Conservation (phyloP, 352 stramenopile species). For the Phytophthora pseudosyringae region DNA sequence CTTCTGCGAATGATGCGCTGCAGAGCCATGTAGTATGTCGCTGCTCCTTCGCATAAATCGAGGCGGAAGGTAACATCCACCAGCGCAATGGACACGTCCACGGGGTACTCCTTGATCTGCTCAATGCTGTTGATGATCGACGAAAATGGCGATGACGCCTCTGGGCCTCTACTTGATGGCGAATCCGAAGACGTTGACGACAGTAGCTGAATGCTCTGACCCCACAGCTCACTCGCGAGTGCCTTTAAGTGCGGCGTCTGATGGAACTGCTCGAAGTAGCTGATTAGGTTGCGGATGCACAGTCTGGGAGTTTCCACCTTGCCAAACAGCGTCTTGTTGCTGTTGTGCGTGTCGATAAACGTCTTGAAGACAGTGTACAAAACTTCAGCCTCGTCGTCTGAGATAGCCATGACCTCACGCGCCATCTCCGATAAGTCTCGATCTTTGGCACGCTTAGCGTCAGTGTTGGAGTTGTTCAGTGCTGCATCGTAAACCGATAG, state of each 20-base stretch:
- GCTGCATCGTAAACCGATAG: slow-evolving; percentile 65
- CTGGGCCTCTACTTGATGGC: slow-evolving; percentile 21
- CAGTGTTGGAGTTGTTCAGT: slow-evolving; percentile 35
- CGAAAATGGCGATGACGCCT: slow-evolving; percentile 27
- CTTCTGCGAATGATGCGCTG: slow-evolving; percentile 73
- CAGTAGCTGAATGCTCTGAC: slow-evolving; percentile 56
- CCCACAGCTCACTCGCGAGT: slow-evolving; percentile 61
- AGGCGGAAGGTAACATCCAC: slow-evolving; percentile 69
- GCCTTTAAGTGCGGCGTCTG: slow-evolving; percentile 49
- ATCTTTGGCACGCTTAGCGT: slow-evolving; percentile 28
- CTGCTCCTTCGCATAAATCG: slow-evolving; percentile 61
- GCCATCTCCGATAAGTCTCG: slow-evolving; percentile 47
- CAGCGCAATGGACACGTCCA: slow-evolving; percentile 74
- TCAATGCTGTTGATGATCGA: slow-evolving; percentile 54
- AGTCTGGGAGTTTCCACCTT: slow-evolving; percentile 47
- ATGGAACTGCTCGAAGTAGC: slow-evolving; percentile 73
- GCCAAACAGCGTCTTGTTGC: slow-evolving; percentile 61
- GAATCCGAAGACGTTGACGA: slow-evolving; percentile 28
- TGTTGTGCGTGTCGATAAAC: slow-evolving; percentile 51
- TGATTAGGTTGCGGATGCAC: slow-evolving; percentile 68
- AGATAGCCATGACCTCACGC: slow-evolving; percentile 56
- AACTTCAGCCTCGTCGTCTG: slow-evolving; percentile 52
- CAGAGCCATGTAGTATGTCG: slow-evolving; percentile 62
- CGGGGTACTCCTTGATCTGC: slow-evolving; percentile 70
- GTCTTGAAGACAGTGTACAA: slow-evolving; percentile 60